These are phyloP conservation scores for Phialophora macrospora DNA, from an alignment of 2,329 filamentous ascomycete genomes.

Conservation along the genomic window DNA sequence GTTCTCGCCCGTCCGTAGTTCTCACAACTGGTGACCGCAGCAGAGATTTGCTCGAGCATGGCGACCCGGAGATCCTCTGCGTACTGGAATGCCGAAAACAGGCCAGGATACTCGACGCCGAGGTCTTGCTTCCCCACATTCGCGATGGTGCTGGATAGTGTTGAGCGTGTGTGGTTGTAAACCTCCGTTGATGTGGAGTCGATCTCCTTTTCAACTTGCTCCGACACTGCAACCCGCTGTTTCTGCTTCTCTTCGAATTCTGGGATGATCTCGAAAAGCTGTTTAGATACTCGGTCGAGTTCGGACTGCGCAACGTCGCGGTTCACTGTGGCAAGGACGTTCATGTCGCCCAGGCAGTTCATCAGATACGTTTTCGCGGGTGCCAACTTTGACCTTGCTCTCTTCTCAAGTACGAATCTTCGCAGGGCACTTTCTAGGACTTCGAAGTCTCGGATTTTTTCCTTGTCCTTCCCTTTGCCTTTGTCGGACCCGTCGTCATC, in stretches of 20 bases:
- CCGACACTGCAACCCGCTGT: conserved; percentile 76
- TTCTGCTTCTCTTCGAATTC: conserved; percentile 82
- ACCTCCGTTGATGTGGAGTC: conserved; percentile 84
- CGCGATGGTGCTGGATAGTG: conserved; percentile 74
- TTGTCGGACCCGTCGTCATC: conserved; percentile 67
- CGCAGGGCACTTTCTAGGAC: conserved; percentile 85
- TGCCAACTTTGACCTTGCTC: conserved; percentile 90
- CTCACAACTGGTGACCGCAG: conserved; percentile 78
- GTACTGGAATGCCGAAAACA: conserved; percentile 85
- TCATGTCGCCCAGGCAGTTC: conserved; percentile 87
- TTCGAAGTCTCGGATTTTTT: conserved; percentile 88
- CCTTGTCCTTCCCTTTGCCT: conserved; percentile 85
- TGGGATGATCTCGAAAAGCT: conserved; percentile 82
- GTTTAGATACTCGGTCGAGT: conserved; percentile 77
- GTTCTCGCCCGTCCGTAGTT: conserved; percentile 80
- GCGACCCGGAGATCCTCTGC: conserved; percentile 90
- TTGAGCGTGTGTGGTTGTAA: conserved; percentile 79
- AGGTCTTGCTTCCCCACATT: conserved; percentile 77
- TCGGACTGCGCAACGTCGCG: conserved; percentile 84
- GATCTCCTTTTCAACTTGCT: conserved; percentile 79
- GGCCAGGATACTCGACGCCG: conserved; percentile 82
- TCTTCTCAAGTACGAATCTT: conserved; percentile 93
- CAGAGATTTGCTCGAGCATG: conserved; percentile 86
- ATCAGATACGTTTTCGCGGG: conserved; percentile 94
- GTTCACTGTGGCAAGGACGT: conserved; percentile 83